Conservation (phyloP, 2,329 filamentous ascomycete species). For the Neocatenulostroma microsporum region DNA sequence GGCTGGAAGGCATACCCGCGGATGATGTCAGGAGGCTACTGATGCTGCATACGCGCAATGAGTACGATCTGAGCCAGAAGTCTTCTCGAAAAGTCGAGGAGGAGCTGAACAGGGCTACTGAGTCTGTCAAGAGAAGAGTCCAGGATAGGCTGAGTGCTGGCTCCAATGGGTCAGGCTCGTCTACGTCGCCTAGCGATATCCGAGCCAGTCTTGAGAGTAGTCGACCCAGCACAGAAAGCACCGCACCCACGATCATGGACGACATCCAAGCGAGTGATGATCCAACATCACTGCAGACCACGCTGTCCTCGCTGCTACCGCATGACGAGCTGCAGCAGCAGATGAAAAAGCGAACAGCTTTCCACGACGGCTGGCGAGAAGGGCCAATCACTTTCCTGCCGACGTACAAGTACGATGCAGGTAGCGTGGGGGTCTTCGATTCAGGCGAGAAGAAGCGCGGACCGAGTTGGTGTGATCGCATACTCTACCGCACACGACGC, state of each 20-base stretch:
- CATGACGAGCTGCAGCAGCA: conserved; percentile 79
- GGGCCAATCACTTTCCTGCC: conserved; percentile 81
- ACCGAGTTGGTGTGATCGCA: conserved; percentile 95
- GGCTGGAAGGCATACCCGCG: conserved; percentile 77
- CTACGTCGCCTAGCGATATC: conserved; percentile 1
- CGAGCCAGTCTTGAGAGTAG: no score
- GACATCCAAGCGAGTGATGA: conserved; percentile 54
- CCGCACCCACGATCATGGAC: conserved; percentile 16
- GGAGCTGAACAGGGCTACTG: conserved; percentile 24
- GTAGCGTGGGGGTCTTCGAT: conserved; percentile 87
- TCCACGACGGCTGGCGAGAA: conserved; percentile 88
- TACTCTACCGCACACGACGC: conserved; percentile 71
- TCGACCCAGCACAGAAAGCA: conserved; percentile 16
- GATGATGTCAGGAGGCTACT: conserved; percentile 82
- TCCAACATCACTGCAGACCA: conserved; percentile 80
- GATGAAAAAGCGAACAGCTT: conserved; percentile 67
- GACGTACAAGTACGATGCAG: conserved; percentile 96
- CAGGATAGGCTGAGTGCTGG: conserved; percentile 9
- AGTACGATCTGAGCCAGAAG: conserved; percentile 53
- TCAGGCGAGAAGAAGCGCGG: conserved; percentile 88
- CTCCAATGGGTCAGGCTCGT: conserved; percentile 6
- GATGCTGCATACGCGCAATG: conserved; percentile 70
- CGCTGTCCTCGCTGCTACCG: conserved; percentile 73
- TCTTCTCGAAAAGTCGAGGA: conserved; percentile 30
- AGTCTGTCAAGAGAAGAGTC: conserved; percentile 16